Evolutionary conservation across 495 filamentous ascomycete genomes (phyloP).

Genomic region (Bacidia rubella): DNA sequence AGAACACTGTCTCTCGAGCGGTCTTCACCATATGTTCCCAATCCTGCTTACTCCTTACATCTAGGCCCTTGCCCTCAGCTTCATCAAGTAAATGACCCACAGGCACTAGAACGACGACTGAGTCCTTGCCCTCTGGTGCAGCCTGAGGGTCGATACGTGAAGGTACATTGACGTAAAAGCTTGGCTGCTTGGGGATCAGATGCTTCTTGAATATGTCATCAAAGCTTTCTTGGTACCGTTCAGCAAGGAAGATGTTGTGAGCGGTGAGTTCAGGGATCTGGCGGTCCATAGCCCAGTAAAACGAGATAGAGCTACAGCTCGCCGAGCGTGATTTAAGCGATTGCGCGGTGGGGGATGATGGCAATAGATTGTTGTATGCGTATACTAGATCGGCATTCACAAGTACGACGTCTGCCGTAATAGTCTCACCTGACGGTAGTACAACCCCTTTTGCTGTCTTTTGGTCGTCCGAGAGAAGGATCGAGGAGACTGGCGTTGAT

Average conservation of each 20-base stretch:
- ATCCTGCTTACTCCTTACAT: conserved; percentile 32
- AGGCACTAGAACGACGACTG: conserved; percentile 52
- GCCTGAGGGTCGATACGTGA: conserved; percentile 49
- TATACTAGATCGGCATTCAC: conserved; percentile 59
- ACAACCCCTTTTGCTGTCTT: conserved; percentile 38
- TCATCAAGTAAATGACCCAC: conserved; percentile 43
- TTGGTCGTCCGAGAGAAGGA: conserved; percentile 33
- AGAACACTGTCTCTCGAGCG: conserved; percentile 39
- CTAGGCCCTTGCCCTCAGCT: conserved; percentile 21
- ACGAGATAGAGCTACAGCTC: conserved; percentile 58
- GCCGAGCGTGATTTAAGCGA: conserved; percentile 34
- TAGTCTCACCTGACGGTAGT: conserved; percentile 34
- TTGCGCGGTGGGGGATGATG: conserved; percentile 29
- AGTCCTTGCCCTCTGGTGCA: conserved; percentile 46
- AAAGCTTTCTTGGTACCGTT: conserved; percentile 53
- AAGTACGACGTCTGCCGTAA: conserved; percentile 48
- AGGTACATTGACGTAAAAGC: conserved; percentile 64
- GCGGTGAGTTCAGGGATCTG: conserved; percentile 43
- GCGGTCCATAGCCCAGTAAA: conserved; percentile 53
- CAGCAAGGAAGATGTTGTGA: conserved; percentile 64
- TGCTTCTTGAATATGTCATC: conserved; percentile 57
- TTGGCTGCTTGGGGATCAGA: conserved; percentile 45
- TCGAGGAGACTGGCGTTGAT: conserved; percentile 32
- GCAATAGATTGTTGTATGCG: conserved; percentile 52
- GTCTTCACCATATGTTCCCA: conserved; percentile 39